These are phyloP conservation scores for Cenococcum geophilum DNA, from an alignment of 495 filamentous ascomycete species.

Conservation along the genomic window DNA sequence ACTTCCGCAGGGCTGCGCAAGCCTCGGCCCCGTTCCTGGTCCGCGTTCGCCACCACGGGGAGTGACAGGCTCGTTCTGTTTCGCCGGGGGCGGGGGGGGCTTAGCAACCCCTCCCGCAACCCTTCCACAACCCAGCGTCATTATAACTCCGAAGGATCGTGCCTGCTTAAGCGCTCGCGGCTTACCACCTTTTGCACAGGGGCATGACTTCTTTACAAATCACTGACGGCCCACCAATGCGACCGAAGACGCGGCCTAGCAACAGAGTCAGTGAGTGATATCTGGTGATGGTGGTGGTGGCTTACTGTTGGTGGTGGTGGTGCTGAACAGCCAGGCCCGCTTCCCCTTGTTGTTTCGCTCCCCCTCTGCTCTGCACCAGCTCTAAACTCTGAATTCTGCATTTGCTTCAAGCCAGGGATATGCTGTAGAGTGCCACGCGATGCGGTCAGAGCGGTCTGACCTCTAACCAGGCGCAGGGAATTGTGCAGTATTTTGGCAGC, in stretches of 20 bases:
- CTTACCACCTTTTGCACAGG: not conserved
- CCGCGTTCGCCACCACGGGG: too few relatives aligned
- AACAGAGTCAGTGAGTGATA: not conserved
- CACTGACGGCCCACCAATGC: not conserved
- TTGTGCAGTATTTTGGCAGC: not conserved
- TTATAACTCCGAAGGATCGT: not conserved
- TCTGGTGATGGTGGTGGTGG: too few relatives aligned
- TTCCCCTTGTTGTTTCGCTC: too few relatives aligned
- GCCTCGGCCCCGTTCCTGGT: not conserved
- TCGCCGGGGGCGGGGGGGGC: too few relatives aligned
- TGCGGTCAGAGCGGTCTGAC: not conserved
- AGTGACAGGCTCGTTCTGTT: too few relatives aligned
- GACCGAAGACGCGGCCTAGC: not conserved
- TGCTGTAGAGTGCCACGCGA: not conserved
- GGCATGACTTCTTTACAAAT: not conserved
- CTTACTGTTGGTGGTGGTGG: too few relatives aligned
- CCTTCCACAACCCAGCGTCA: not conserved
- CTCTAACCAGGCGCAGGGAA: not conserved
- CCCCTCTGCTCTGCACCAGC: too few relatives aligned
- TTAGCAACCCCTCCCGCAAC: not conserved
- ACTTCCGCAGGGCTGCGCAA: not conserved
- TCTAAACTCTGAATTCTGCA: not conserved
- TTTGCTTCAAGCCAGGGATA: not conserved
- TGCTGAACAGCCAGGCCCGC: too few relatives aligned
- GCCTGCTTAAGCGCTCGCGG: constrained; percentile 1